Evolutionary conservation across 768 basidiomycete genomes (phyloP).

Genomic region (Podaxis mareebaensis): DNA sequence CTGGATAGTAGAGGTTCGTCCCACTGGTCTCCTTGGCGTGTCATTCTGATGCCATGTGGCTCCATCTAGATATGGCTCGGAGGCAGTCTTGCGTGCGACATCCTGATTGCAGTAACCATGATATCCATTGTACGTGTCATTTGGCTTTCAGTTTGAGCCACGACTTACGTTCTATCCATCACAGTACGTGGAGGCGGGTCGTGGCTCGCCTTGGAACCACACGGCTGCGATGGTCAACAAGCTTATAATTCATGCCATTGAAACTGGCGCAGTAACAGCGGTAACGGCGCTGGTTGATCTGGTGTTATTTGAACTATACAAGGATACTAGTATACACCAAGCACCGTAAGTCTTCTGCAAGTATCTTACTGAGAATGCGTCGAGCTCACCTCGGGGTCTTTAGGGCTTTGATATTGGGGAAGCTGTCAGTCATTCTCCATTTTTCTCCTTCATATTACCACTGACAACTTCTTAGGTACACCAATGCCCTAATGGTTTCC

Average conservation of each 20-base stretch:
- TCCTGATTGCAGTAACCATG: slow-evolving; percentile 17
- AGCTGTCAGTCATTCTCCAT: slow-evolving; percentile 2
- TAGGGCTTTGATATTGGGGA: slow-evolving; percentile 9
- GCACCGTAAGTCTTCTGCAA: slow-evolving; percentile 7
- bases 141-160: background rate
- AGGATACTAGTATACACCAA: slow-evolving; percentile 11
- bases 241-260: slow-evolving; percentile 17
- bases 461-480: slow-evolving; percentile 5
- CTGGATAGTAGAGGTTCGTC: slow-evolving; percentile 4
- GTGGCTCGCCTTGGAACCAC: slow-evolving; percentile 15
- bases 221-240: slow-evolving; percentile 17
- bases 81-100: slow-evolving; percentile 16
- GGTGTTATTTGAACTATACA: slow-evolving; percentile 12
- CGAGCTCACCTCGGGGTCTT: background rate
- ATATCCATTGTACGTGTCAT: slow-evolving; percentile 14
- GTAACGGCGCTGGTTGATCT: slow-evolving; percentile 13
- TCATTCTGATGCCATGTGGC: background rate
- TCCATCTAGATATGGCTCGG: slow-evolving; percentile 13
- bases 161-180: background rate
- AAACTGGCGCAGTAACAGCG: slow-evolving; percentile 19
- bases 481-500: slow-evolving; percentile 13
- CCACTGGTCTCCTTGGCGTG: background rate
- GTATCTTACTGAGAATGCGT: background rate
- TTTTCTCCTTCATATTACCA: background rate
- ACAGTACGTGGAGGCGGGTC: slow-evolving; percentile 12